Conservation (phyloP, 768 basidiomycete species). For the Kwoniella botswanensis region DNA sequence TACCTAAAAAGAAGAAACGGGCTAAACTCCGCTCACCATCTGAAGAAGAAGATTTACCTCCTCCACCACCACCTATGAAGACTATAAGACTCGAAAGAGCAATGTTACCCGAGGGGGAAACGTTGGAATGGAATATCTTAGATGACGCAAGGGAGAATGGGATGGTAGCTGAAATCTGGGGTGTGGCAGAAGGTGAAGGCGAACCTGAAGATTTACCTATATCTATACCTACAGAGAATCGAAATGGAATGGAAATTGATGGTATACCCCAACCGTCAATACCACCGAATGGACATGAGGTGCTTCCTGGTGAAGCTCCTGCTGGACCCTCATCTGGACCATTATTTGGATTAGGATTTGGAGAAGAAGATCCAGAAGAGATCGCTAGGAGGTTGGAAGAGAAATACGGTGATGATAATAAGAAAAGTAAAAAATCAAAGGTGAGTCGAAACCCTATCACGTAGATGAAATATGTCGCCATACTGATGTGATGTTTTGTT, state of each 20-base stretch:
- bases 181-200: slow-evolving; percentile 27
- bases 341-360: slow-evolving; percentile 23
- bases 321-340: slow-evolving; percentile 20
- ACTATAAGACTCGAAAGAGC: slow-evolving; percentile 44
- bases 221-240: neutral
- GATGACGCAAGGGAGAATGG: slow-evolving; percentile 43
- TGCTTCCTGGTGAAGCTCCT: slow-evolving; percentile 12
- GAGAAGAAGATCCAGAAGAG: slow-evolving; percentile 38
- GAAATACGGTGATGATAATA: slow-evolving; percentile 42
- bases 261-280: neutral
- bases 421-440: slow-evolving; percentile 32
- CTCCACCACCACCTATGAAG: slow-evolving; percentile 49
- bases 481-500: neutral
- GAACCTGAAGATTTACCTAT: neutral
- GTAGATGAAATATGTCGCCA: neutral
- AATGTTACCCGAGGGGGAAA: slow-evolving; percentile 26
- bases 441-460: slow-evolving; percentile 21
- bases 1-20: slow-evolving; percentile 45
- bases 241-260: slow-evolving; percentile 15
- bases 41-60: slow-evolving; percentile 43
- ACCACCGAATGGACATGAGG: neutral
- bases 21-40: slow-evolving; percentile 28
- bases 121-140: slow-evolving; percentile 49
- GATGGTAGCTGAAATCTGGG: slow-evolving; percentile 39
- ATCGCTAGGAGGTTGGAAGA: slow-evolving; percentile 47